Evolutionary conservation across 352 stramenopile genomes (phyloP).

Genomic region (Phytophthora sp.): DNA sequence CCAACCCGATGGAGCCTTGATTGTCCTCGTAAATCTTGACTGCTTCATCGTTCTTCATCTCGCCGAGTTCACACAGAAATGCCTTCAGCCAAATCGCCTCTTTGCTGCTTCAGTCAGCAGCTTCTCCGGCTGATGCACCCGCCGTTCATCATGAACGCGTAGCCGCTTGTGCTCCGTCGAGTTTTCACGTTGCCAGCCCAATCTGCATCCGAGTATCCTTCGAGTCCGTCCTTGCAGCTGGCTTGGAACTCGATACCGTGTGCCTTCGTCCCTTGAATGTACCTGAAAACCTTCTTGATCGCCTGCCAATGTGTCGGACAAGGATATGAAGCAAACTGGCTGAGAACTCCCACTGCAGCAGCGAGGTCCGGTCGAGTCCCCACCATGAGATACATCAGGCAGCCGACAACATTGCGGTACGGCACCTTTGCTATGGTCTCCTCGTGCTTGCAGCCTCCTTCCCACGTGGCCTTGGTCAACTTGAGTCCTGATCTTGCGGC

Average conservation of each 20-base stretch:
- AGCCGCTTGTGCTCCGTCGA: neutral
- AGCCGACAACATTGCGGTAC: slow-evolving; percentile 37
- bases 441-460: slow-evolving; percentile 21
- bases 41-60: too few relatives aligned
- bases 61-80: too few relatives aligned
- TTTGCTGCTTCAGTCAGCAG: slow-evolving; percentile 1
- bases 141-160: slow-evolving; percentile 9
- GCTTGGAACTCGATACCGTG: too few relatives aligned
- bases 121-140: slow-evolving; percentile 10
- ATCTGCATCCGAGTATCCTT: neutral
- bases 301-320: too few relatives aligned
- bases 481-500: too few relatives aligned
- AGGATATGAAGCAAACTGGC: too few relatives aligned
- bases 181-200: neutral
- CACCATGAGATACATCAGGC: slow-evolving; percentile 47
- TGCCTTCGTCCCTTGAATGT: too few relatives aligned
- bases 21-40: too few relatives aligned
- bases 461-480: neutral
- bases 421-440: slow-evolving; percentile 16
- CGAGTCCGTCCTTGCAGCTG: neutral
- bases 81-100: too few relatives aligned
- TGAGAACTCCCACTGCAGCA: slow-evolving; percentile 35
- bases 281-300: too few relatives aligned
- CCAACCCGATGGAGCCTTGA: too few relatives aligned
- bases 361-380: slow-evolving; percentile 41